Conservation (phyloP, 208 protist genomes). For the Angomonas deanei region DNA sequence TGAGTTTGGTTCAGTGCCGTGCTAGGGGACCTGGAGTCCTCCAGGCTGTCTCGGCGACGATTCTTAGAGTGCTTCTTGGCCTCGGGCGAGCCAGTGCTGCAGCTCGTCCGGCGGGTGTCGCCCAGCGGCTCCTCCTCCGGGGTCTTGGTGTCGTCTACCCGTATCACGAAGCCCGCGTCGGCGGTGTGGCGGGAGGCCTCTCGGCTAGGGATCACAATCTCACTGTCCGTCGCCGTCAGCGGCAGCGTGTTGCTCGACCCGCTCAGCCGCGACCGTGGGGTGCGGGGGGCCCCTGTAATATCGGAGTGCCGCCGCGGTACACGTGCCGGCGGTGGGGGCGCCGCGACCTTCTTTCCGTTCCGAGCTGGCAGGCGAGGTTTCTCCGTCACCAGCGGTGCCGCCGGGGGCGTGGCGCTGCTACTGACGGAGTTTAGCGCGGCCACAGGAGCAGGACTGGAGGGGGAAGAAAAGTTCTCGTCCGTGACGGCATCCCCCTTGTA, state of each 20-base stretch:
- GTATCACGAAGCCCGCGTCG: background rate
- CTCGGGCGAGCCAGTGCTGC: background rate
- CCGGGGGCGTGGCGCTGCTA: background rate
- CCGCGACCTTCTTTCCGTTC: background rate
- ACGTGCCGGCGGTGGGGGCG: background rate
- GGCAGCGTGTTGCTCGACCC: background rate
- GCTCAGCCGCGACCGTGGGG: background rate
- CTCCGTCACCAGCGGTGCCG: background rate
- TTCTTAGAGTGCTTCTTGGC: too few relatives aligned
- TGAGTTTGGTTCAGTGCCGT: too few relatives aligned
- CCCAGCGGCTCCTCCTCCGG: background rate
- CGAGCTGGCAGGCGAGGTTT: background rate
- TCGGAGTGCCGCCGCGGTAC: background rate
- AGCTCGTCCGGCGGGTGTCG: background rate
- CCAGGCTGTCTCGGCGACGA: too few relatives aligned
- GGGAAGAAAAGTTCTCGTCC: background rate
- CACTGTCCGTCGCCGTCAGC: background rate
- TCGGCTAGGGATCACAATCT: background rate
- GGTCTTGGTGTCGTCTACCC: background rate
- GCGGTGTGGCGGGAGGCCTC: background rate
- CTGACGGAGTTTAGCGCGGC: background rate
- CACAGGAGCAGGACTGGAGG: background rate
- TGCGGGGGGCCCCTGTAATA: background rate
- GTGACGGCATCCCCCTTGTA: slow-evolving; percentile 17
- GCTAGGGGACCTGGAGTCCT: too few relatives aligned